Base-by-base conservation (phyloP, 2,329 filamentous ascomycete genomes). In the Ustulina deusta region DNA sequence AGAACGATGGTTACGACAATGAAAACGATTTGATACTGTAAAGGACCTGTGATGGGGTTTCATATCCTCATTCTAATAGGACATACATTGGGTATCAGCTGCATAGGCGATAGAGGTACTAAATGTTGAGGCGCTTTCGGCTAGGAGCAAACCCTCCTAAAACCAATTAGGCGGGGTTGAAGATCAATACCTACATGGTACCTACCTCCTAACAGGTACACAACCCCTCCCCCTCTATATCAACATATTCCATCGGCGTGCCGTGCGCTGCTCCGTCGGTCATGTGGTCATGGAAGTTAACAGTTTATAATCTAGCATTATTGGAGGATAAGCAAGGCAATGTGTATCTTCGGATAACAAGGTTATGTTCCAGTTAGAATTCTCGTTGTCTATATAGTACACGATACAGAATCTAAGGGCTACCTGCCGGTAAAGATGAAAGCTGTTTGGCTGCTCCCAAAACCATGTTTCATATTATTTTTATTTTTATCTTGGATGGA, bases 141-240 rank as follows among this genome's bases (percentile, higher is more conserved):
- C 13, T 27, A 62, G 65, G 65, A 68, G 61, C 49, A 61, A 61
- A 60, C 2, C 20, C 60, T 67, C 65, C 65, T 46, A 13, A 3
- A 51, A 22, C 32, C 17, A 34, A 48, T 25, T 10, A 20, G 17
- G n/a, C 29, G 27, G 40, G 54, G 59, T 59, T 40, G 27, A 40
- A 32, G 42, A 57, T 63, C 61, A 13, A 34, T 36, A 22, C 1
- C 9, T 36, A n/a, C n/a, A n/a, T n/a, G n/a, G n/a, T n/a, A n/a
- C n/a, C n/a, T n/a, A n/a, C n/a, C n/a, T n/a, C n/a, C n/a, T n/a
- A n/a, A n/a, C n/a, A n/a, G 11, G n/a, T 54, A 54, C 29, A 10
- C 6, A 34, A 13, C n/a, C 22, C 29, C 17, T n/a, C n/a, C 11
- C 29, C 29, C 13, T 15, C n/a, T 13, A 1, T 36, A 11, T 36